Evolutionary conservation across 2,329 filamentous ascomycete genomes (phyloP), one percentile per base, ranked within the genome.

Genomic region (Bipolaris cookei): DNA sequence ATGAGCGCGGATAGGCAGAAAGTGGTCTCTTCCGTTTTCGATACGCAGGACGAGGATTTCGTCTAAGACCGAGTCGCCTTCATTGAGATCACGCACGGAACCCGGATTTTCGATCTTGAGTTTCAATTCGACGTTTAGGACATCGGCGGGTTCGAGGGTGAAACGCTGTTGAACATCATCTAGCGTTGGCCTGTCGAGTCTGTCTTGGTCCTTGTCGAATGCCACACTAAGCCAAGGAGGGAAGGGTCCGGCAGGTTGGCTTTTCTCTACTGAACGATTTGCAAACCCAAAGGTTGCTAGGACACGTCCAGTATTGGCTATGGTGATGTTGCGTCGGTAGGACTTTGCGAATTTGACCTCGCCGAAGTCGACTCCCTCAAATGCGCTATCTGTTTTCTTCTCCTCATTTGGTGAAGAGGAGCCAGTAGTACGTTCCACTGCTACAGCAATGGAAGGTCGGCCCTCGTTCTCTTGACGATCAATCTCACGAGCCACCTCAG

Each of bases 391-490:
- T 18, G 76, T 78, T n/a, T 65, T 76, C 48, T 71, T 62, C 16
- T 57, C 51, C 4, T 67, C 66, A 11, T 52, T 42, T 44, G 51
- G 18, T 8, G 65, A 56, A 14, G 59, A 52, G 32, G 61, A 56
- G 6, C 78, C 78, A 45, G 69, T 65, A 8, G 56, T 69, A 51
- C 67, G 77, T 63, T 98, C 94, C 0, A 96, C 86, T 1, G 97
- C 88, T 30, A 98, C 82, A 0, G 92, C 95, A 41, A 97, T 84
- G 2, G 85, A 86, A 0, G 95, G 95, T 0, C 94, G 84, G 0
- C 90, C 87, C 77, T 98, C 94, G 61, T 98, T 98, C 73, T 98
- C 94, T 1, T 89, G 90, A 44, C 92, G 89, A 71, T 99, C 95
- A 6, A 98, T 81, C 68, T 97, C 90, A 53, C 90, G 85, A 1